Evolutionary conservation across 2,329 filamentous ascomycete species (phyloP).

Genomic region (Coleophoma crateriformis): DNA sequence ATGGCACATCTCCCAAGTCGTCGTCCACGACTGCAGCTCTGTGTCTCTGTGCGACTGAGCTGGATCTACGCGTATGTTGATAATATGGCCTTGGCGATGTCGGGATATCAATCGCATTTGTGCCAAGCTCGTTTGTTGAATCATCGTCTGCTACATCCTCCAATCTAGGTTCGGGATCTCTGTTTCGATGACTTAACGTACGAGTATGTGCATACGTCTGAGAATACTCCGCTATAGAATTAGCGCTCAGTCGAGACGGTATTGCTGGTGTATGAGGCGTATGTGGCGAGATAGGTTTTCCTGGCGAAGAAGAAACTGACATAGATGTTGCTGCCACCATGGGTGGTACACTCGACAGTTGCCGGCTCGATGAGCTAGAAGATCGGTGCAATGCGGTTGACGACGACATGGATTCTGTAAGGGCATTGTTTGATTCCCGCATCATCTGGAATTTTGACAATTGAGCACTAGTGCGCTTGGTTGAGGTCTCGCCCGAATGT

Average conservation of each 20-base stretch:
- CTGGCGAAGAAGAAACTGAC: constrained; percentile 83
- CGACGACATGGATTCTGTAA: constrained; percentile 91
- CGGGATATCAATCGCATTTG: constrained; percentile 68
- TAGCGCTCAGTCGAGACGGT: constrained; percentile 86
- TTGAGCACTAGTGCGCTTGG: constrained; percentile 72
- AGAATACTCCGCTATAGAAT: constrained; percentile 71
- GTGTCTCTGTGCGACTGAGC: constrained; percentile 62
- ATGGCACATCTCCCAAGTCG: constrained; percentile 51
- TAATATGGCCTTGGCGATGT: constrained; percentile 57
- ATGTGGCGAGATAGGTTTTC: constrained; percentile 83
- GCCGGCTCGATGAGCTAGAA: constrained; percentile 64
- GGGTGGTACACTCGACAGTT: constrained; percentile 53
- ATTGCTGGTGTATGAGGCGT: constrained; percentile 92
- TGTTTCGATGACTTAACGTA: constrained; percentile 13
- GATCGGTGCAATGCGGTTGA: constrained; percentile 82
- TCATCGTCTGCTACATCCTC: constrained; percentile 20
- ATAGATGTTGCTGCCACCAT: constrained; percentile 69
- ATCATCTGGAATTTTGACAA: constrained; percentile 82
- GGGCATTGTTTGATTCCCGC: constrained; percentile 79
- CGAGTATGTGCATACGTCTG: constrained; percentile 39
- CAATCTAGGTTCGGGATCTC: constrained; percentile 13
- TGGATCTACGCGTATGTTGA: constrained; percentile 55
- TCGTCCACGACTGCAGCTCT: constrained; percentile 50
- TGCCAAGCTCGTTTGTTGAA: constrained; percentile 41
- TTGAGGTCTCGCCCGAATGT: constrained; percentile 59